These are phyloP conservation scores for Prinsepia uniflora DNA, from an alignment of 306 rosid genomes.

Conservation along the genomic window DNA sequence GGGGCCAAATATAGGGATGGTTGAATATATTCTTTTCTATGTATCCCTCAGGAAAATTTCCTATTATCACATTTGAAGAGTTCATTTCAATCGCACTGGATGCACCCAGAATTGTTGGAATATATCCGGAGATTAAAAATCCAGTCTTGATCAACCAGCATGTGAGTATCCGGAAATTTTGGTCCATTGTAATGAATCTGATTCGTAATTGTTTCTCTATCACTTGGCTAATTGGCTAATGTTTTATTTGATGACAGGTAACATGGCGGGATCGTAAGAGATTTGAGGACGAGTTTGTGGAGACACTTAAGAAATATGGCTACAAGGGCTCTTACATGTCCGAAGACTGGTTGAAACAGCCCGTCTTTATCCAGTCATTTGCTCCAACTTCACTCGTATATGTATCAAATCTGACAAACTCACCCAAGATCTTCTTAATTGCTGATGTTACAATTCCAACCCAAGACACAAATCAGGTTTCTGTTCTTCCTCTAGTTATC, in stretches of 20 bases:
- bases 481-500: slow-evolving; percentile 15
- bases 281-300: slow-evolving; percentile 84
- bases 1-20: neutral
- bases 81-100: slow-evolving; percentile 76
- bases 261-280: slow-evolving; percentile 62
- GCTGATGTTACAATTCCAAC: slow-evolving; percentile 56
- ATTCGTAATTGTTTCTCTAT: neutral
- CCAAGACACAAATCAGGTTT: slow-evolving; percentile 89
- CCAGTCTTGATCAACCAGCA: slow-evolving; percentile 78
- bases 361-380: slow-evolving; percentile 82
- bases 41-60: slow-evolving; percentile 59
- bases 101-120: slow-evolving; percentile 87
- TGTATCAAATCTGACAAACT: slow-evolving; percentile 62
- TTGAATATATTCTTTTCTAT: slow-evolving; percentile 16
- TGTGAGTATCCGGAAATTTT: slow-evolving; percentile 48
- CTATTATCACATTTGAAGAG: slow-evolving; percentile 85
- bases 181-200: neutral
- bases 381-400: slow-evolving; percentile 86
- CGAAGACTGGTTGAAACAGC: slow-evolving; percentile 77
- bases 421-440: slow-evolving; percentile 70
- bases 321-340: slow-evolving; percentile 84
- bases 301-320: slow-evolving; percentile 74
- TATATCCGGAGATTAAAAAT: slow-evolving; percentile 89
- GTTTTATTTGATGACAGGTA: slow-evolving; percentile 55
- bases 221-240: slow-evolving; percentile 14